Conservation (phyloP, 768 basidiomycete genomes). For the Suillus subalutaceus region DNA sequence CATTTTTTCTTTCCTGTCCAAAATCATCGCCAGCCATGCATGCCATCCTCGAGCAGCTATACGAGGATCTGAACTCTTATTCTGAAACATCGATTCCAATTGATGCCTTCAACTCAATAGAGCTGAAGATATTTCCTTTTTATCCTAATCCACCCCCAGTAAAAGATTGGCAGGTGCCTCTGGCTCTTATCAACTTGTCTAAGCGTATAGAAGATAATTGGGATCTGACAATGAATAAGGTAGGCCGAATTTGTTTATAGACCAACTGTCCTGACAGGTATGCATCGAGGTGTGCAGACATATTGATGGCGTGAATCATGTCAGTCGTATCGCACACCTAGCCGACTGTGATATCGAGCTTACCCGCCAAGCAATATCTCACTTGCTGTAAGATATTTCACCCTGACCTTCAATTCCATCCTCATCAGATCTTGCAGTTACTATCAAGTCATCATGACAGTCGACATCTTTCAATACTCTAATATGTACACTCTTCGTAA, state of each 20-base stretch:
- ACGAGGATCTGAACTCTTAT: constrained; percentile 96
- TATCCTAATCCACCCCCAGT: constrained; percentile 92
- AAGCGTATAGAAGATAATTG: constrained; percentile 88
- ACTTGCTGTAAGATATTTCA: constrained; percentile 73
- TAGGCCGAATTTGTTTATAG: constrained; percentile 25
- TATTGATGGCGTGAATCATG: constrained; percentile 92
- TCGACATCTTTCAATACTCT: constrained; percentile 97
- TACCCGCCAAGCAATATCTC: constrained; percentile 85
- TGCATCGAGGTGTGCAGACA: constrained; percentile 65
- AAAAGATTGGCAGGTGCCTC: constrained; percentile 94
- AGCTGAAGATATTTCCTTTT: constrained; percentile 95
- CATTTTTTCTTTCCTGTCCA: constrained; percentile 79
- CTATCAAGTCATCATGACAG: constrained; percentile 95
- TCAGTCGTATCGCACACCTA: constrained; percentile 87
- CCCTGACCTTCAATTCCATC: background rate
- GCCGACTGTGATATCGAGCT: constrained; percentile 87
- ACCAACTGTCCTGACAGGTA: constrained; percentile 7
- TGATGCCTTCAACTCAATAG: constrained; percentile 91
- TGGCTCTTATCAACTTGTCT: constrained; percentile 82
- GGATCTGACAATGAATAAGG: constrained; percentile 94
- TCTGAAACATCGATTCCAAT: constrained; percentile 93
- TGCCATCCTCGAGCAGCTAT: constrained; percentile 92
- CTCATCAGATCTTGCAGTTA: constrained; percentile 53
- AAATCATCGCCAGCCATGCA: constrained; percentile 68
- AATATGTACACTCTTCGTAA: constrained; percentile 95